Conservation (phyloP, 257 asterid species). For the Solanum peruvianum region DNA sequence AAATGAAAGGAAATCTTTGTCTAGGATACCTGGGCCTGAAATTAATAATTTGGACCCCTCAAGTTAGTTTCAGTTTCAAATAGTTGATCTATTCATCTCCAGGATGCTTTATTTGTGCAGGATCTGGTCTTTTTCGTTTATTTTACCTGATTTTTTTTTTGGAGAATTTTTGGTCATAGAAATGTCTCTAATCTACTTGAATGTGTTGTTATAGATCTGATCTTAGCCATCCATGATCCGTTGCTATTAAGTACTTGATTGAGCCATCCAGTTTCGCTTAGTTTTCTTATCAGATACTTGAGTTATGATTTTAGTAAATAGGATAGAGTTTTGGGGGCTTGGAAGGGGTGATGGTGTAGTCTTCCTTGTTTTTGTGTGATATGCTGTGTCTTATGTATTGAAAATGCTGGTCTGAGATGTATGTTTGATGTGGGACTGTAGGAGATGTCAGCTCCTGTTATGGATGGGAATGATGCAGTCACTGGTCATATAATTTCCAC, state of each 20-base stretch:
- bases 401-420: conserved; percentile 1
- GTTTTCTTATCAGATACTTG: background rate
- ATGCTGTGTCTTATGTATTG: background rate
- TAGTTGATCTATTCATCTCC: background rate
- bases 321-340: background rate
- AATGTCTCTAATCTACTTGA: background rate
- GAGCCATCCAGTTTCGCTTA: background rate
- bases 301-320: background rate
- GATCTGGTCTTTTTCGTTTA: background rate
- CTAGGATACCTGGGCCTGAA: background rate
- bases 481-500: conserved; percentile 91
- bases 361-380: background rate
- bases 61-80: background rate
- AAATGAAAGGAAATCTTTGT: background rate
- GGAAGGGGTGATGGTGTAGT: background rate
- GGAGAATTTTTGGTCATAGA: background rate
- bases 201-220: background rate
- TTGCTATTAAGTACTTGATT: background rate
- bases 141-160: background rate
- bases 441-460: conserved; percentile 71
- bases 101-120: background rate
- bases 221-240: background rate
- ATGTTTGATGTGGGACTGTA: conserved; percentile 13
- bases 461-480: conserved; percentile 60
- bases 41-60: background rate